phyloP scores from a whole-genome alignment of 1,284 basidiomycete genomes.

The Austroboletus novae-zelandiae region DNA sequence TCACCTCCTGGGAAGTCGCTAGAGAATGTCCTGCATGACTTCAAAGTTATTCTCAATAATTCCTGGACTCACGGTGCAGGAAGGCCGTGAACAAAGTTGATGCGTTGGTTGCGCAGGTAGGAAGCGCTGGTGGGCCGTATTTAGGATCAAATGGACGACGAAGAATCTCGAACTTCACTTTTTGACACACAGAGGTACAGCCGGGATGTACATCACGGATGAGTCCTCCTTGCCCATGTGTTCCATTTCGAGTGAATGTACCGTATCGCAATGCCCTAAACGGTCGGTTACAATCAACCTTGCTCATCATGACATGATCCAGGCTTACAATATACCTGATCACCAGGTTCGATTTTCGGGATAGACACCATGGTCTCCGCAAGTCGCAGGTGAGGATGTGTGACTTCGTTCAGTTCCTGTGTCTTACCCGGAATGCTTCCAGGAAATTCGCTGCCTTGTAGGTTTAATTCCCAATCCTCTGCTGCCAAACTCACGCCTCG shows the following conservation, averaged over 20 bases:
- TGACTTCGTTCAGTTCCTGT: constrained; percentile 59
- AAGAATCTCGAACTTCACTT: constrained; percentile 43
- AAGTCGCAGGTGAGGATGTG: constrained; percentile 72
- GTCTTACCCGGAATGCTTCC: constrained; percentile 58
- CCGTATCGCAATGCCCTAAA: constrained; percentile 61
- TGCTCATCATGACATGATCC: neutral
- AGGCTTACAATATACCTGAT: constrained; percentile 68
- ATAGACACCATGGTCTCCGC: constrained; percentile 51
- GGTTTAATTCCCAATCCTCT: constrained; percentile 63
- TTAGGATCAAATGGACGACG: neutral
- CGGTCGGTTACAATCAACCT: neutral
- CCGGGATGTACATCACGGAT: constrained; percentile 79
- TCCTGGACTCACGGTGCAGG: constrained; percentile 53
- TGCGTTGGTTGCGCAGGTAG: constrained; percentile 63
- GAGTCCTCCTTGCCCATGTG: constrained; percentile 66
- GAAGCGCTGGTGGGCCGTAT: constrained; percentile 40
- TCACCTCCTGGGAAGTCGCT: constrained; percentile 76
- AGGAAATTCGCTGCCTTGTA: constrained; percentile 59
- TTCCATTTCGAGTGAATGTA: constrained; percentile 69
- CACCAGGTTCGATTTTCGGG: constrained; percentile 62
- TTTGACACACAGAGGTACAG: constrained; percentile 63
- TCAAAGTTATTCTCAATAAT: neutral
- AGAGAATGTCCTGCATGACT: neutral
- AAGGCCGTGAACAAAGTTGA: constrained; percentile 50
- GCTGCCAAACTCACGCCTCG: constrained; percentile 29